Base-by-base conservation (phyloP, 495 filamentous ascomycete genomes). In the Cairneyella variabilis region DNA sequence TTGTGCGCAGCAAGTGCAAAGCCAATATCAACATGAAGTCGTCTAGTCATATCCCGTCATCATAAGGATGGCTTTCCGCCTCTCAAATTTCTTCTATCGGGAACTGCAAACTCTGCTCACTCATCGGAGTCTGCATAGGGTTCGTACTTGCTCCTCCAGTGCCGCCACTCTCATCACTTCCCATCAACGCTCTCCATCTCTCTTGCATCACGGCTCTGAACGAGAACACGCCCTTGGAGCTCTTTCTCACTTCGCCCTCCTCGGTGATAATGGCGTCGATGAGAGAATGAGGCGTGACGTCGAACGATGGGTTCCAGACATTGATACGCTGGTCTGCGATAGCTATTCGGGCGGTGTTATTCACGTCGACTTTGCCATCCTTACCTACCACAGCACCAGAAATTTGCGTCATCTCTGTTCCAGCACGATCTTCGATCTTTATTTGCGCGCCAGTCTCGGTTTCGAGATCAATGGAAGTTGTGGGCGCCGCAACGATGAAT, bases 241-340 rank as follows among this genome's bases (percentile, higher is more conserved):
- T 79, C 70, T 89, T 93, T 62, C 91, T 85, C 9, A 90, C 83
- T 14, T 95, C 87, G 3, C 93, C 92, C 51, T 86, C 80, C 71
- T 98, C 93, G 0, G 93, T 97, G 47, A 97, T 86, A 58, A 98
- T 88, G 6, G 86, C 91, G 71, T 97, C 95, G 54, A 98, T 96
- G 23, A 97, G 72, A 39, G 77, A 76, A 26, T 84, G 74, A 0
- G 93, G 92, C 2, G 93, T 97, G 23, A 98, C 86, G 66, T 98
- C 93, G 62, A 98, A 98, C 17, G 90, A 86, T 23, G 95, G 93
- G 63, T 98, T 98, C 89, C 92, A 98, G 18, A 96, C 89, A 39
- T 73, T 72, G 39, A 96, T 93, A 2, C 81, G 79, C 57, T 84
- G 77, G 25, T 95, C 87, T 8, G 92, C 93, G 47, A 89, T 91